Evolutionary conservation across 2,329 filamentous ascomycete species (phyloP), one percentile per base, ranked within the genome.

Genomic region (Aspergillus pseudoviridinutans): DNA sequence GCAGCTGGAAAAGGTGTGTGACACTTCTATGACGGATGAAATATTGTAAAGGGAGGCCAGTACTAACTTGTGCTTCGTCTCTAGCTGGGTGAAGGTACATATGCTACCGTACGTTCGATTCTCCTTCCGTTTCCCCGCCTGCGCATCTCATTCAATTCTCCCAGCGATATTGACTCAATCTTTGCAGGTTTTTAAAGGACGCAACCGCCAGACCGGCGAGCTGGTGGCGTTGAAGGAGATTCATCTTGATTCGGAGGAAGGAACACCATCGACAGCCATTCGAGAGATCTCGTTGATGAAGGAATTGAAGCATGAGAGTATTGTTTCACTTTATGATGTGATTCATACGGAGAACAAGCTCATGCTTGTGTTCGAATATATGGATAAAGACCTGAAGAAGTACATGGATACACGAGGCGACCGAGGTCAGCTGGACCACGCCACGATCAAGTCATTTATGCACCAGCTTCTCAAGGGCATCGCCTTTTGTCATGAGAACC

Each of bases 271-370:
- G 53, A 99, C 94, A 0, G 94, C 94, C 50, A 99, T 99, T 74
- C 91, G 94, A 70, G 94, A 99, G 77, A 99, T 99, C 69, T 97
- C 92, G 1, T 83, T 99, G 57, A 97, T 99, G 94, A 99, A 99
- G 78, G 94, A 99, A 78, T 84, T 99, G 65, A 97, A 97, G 78
- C 94, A 99, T 77, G 92, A 97, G 74, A 97, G 97, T 73, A 97
- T 99, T 65, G 92, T 99, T 68, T 91, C 89, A 58, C 87, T 99
- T 4, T 91, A 97, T 82, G 94, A 99, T 82, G 94, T 99, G 56
- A 97, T 99, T 69, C 94, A 99, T 77, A 99, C 94, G 58, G 94
- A 99, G 80, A 99, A 97, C 79, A 99, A 99, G 76, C 86, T 99
- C 57, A 99, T 99, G 94, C 87, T 99, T 44, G 94, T 99, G 9